Evolutionary conservation across 106 monocot species (phyloP), one percentile per base, ranked within the genome.

Genomic region (Platanthera zijinensis): DNA sequence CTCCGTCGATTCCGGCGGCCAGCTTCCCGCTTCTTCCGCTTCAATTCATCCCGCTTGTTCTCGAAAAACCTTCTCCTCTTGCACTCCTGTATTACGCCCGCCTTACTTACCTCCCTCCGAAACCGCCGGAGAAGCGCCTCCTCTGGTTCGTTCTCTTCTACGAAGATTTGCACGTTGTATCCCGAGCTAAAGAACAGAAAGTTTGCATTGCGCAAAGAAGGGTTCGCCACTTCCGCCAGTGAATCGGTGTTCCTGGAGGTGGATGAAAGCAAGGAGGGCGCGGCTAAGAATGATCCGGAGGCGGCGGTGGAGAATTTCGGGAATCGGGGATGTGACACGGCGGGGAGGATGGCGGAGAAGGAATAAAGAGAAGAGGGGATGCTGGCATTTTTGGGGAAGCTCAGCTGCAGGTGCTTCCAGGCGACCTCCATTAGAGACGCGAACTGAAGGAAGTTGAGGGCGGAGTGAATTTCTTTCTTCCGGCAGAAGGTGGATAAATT

Each of bases 31-130:
- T 79, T 75, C 85, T 91, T 91, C 39, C 87, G 72, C 85, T 91
- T 91, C 82, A 61, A 78, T 82, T 87, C 85, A 59, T 91, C 90
- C 59, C 88, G 90, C 80, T 81, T 82, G 84, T 91, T 91, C 84
- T 91, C 90, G 22, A 87, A 91, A 78, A 82, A 87, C 57, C 77
- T 73, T 66, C 90, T 79, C 70, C 90, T 72, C 78, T 84, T 85
- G 82, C 90, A 88, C 81, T 91, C 90, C 73, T 84, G 87, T 13
- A 91, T 88, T 30, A 91, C 83, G 32, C 90, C 90, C 10, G 90
- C 87, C 77, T 80, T 91, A 19, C 85, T 81, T 1, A 91, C 87
- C 83, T 91, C 90, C 74, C 87, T 53, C 73, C 90, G 79, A 76
- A 91, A 91, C 74, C 90, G 61, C 84, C 87, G 21, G 67, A 91